Evolutionary conservation across 441 rosid genomes (phyloP).

Genomic region (Biscutella laevigata): DNA sequence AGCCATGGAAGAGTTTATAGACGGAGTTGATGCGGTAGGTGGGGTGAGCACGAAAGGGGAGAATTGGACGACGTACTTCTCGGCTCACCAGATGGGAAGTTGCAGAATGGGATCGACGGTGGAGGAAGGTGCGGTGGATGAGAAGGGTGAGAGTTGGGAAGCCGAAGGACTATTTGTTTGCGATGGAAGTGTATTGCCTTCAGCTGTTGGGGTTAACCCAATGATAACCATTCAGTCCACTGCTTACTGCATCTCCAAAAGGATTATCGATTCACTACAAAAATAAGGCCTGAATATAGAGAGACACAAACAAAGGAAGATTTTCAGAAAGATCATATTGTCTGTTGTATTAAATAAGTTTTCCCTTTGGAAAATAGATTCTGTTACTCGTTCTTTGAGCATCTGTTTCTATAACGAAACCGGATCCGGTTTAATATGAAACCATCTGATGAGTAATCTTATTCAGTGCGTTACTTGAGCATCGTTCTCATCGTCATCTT

Average conservation of each 20-base stretch:
- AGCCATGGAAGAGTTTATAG: slow-evolving; percentile 53
- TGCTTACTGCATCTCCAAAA: slow-evolving; percentile 51
- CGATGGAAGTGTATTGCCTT: slow-evolving; percentile 62
- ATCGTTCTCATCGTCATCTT: no score
- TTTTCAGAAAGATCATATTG: no score
- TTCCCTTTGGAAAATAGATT: no score
- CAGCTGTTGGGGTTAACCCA: slow-evolving; percentile 65
- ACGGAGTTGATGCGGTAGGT: slow-evolving; percentile 30
- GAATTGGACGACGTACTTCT: slow-evolving; percentile 32
- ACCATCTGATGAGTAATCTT: no score
- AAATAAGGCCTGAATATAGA: background rate
- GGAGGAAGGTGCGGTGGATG: slow-evolving; percentile 57
- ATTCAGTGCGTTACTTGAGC: no score
- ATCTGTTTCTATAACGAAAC: no score
- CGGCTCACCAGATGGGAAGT: slow-evolving; percentile 83
- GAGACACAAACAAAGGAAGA: no score
- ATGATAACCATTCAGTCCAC: slow-evolving; percentile 77
- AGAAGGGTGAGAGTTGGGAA: slow-evolving; percentile 68
- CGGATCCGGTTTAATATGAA: no score
- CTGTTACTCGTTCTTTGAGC: no score
- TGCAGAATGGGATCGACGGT: slow-evolving; percentile 52
- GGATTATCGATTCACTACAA: slow-evolving; percentile 30
- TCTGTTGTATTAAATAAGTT: no score
- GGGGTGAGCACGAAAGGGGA: slow-evolving; percentile 34
- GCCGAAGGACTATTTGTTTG: slow-evolving; percentile 53